These are phyloP conservation scores for Mucor irregularis DNA, from an alignment of 371 early-diverging fungal species.

Conservation along the genomic window DNA sequence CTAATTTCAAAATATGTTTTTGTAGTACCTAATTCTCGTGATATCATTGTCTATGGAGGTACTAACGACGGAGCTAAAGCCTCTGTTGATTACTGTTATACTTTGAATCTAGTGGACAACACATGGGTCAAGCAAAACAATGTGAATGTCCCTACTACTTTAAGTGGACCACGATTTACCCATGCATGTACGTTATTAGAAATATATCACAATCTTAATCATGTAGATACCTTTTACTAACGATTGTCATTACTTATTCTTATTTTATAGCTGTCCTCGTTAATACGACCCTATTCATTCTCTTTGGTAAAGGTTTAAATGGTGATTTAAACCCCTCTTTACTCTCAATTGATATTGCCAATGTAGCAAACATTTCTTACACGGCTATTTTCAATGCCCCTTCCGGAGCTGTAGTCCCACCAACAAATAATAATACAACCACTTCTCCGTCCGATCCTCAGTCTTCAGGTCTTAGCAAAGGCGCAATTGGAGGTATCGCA, in stretches of 20 bases:
- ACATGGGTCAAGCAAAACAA: neutral
- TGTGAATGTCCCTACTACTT: neutral
- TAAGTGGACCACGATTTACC: conserved; percentile 1
- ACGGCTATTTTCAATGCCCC: neutral
- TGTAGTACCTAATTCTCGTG: conserved; percentile 4
- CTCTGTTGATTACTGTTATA: neutral
- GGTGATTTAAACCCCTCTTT: neutral
- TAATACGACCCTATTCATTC: neutral
- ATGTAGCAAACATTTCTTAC: neutral
- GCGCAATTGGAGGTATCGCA: conserved; percentile 3
- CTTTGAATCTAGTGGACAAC: neutral
- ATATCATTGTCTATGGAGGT: conserved; percentile 5
- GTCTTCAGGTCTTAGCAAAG: neutral
- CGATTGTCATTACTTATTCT: neutral
- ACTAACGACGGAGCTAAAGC: neutral
- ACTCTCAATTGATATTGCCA: neutral
- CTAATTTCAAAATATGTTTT: no score
- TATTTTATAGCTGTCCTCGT: conserved; percentile 1
- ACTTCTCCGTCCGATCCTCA: neutral
- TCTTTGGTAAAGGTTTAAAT: conserved; percentile 2
- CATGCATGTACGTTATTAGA: conserved; percentile 7
- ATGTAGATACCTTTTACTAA: no score
- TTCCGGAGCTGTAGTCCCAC: no score
- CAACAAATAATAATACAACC: neutral
- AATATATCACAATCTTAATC: no score